These are phyloP conservation scores for Blastosporella zonata DNA, from an alignment of 1,284 basidiomycete species.

Conservation along the genomic window DNA sequence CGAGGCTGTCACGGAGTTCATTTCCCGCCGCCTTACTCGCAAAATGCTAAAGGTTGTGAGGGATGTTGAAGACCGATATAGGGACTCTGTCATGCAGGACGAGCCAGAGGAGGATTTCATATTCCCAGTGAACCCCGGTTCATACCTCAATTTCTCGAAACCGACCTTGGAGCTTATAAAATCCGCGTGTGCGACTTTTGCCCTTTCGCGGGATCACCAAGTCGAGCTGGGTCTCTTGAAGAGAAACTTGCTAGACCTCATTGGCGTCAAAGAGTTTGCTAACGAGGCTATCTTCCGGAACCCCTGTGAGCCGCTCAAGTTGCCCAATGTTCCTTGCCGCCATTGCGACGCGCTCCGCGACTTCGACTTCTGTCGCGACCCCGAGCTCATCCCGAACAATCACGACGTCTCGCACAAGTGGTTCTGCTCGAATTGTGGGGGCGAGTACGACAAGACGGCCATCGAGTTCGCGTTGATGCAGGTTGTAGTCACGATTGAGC, in stretches of 20 bases:
- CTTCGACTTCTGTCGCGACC: constrained; percentile 95
- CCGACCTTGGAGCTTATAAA: constrained; percentile 92
- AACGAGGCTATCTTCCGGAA: constrained; percentile 83
- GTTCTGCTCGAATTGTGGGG: constrained; percentile 71
- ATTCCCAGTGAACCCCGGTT: constrained; percentile 90
- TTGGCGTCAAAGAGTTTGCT: constrained; percentile 88
- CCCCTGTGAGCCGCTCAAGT: constrained; percentile 88
- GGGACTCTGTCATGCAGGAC: constrained; percentile 58
- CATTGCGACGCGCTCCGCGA: constrained; percentile 89
- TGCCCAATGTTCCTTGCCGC: constrained; percentile 87
- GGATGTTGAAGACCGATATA: constrained; percentile 64
- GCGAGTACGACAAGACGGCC: constrained; percentile 81
- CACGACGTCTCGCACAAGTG: constrained; percentile 54
- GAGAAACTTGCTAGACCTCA: constrained; percentile 86
- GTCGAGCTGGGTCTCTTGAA: constrained; percentile 89
- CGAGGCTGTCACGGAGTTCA: constrained; percentile 69
- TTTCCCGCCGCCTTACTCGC: constrained; percentile 80
- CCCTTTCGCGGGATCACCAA: constrained; percentile 72
- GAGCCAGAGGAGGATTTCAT: constrained; percentile 58
- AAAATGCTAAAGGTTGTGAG: constrained; percentile 76
- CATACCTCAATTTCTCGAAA: constrained; percentile 72
- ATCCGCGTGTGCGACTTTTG: constrained; percentile 80
- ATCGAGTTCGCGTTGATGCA: constrained; percentile 89
- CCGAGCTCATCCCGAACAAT: constrained; percentile 71
- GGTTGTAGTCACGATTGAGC: constrained; percentile 69